Evolutionary conservation across 2,329 filamentous ascomycete species (phyloP).

Genomic region (Fusarium heterosporum): DNA sequence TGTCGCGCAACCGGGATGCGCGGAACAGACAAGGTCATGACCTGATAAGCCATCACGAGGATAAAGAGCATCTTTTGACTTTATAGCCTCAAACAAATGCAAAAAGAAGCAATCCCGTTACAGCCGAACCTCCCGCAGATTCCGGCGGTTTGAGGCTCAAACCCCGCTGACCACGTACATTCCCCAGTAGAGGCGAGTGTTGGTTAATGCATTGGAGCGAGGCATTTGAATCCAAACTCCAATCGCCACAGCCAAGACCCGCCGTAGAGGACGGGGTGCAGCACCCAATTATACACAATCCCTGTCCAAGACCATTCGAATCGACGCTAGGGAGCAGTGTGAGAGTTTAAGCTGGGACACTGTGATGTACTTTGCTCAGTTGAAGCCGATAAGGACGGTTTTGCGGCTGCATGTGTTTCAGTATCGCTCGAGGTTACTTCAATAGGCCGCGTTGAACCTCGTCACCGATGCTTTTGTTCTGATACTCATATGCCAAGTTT

Average conservation of each 20-base stretch:
- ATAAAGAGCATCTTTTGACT: not conserved
- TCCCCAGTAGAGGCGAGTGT: conserved; percentile 19
- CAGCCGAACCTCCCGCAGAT: conserved; percentile 37
- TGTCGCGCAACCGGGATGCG: conserved; percentile 27
- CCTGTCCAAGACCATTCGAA: conserved; percentile 22
- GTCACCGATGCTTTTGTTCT: conserved; percentile 11
- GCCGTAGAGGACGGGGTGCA: conserved; percentile 33
- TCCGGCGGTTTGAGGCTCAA: conserved; percentile 39
- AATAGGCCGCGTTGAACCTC: conserved; percentile 1
- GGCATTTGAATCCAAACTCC: conserved; percentile 29
- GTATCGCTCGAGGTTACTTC: conserved; percentile 23
- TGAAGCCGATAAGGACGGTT: not conserved
- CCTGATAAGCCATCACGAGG: conserved; percentile 8
- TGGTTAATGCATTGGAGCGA: conserved; percentile 22
- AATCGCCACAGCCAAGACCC: conserved; percentile 40
- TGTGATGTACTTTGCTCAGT: conserved; percentile 26
- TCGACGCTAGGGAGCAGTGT: conserved; percentile 40
- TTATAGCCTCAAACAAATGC: not conserved
- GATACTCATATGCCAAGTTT: conserved; percentile 9
- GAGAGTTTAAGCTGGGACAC: conserved; percentile 21
- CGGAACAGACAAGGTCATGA: conserved; percentile 23
- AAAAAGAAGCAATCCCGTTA: conserved; percentile 18
- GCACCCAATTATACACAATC: conserved; percentile 15
- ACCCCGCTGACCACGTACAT: conserved; percentile 18
- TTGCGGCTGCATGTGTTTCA: conserved; percentile 27